These are phyloP conservation scores for Rhodotorula diobovata DNA, from an alignment of 768 basidiomycete genomes.

Conservation along the genomic window DNA sequence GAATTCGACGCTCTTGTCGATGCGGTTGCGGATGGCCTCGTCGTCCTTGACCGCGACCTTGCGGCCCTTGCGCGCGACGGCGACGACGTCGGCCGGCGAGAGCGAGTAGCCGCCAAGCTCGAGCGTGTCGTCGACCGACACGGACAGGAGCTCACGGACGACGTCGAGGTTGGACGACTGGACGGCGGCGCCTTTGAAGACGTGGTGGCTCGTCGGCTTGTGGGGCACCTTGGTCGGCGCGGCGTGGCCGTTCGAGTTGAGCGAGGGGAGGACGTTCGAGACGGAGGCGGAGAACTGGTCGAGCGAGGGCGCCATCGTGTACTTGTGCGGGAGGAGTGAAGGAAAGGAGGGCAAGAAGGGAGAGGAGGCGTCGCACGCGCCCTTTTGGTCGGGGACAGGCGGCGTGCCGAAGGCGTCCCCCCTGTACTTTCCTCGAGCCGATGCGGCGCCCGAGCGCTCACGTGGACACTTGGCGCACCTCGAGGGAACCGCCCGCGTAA, in stretches of 20 bases:
- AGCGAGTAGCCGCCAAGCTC: conserved; percentile 65
- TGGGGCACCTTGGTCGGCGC: not conserved
- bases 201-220: not conserved
- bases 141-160: not conserved
- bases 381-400: too few species aligned
- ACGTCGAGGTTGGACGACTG: not conserved
- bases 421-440: too few species aligned
- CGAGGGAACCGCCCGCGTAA: too few species aligned
- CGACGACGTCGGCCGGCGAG: conserved; percentile 71
- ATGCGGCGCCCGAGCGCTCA: too few species aligned
- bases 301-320: not conserved
- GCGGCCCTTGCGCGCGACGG: conserved; percentile 63
- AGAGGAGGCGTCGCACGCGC: too few species aligned
- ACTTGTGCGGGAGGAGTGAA: not conserved
- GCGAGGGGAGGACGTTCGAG: not conserved
- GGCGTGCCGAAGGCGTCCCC: too few species aligned
- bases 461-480: too few species aligned
- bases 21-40: conserved; percentile 53
- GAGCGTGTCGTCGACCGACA: conserved; percentile 50
- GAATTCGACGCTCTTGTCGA: conserved; percentile 57
- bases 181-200: not conserved
- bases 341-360: not conserved
- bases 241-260: not conserved
- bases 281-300: not conserved
- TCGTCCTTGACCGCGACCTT: conserved; percentile 52